Base-by-base conservation (phyloP, 768 basidiomycete species). In the Mycena alexandri region DNA sequence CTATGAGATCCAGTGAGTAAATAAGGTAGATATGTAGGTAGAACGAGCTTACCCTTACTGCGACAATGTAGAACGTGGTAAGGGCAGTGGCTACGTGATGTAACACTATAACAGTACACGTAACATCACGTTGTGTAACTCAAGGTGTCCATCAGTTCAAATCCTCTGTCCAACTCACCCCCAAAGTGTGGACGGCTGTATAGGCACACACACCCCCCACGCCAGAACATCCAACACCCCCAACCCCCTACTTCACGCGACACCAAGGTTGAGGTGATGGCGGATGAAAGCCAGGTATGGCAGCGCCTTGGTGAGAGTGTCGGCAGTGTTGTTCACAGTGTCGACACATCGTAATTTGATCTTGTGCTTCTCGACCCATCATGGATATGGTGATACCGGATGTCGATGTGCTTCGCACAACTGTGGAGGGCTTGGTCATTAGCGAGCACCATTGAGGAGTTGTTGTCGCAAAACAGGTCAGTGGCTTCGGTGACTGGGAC, bases 391-490 rank as follows among this genome's bases (percentile, higher is more conserved):
- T 82, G 78, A 53, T 78, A 74, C 0, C 71, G 67, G 34, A 77
- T 71, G 34, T 77, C 75, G 56, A 80, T 77, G 63, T 80, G 79
- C 57, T 79, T 80, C 16, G 74, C 70, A 12, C 74, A 63, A 10
- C 67, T 43, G 16, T 41, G 38, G 38, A 41, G 38, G 16, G 38
- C 8, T 16, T 41, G 38, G 38, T 44, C 43, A 19, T 44, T 44
- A 5, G 43, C 43, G 16, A 44, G 43, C 6, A 44, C 16, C 14
- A 44, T 44, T 6, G 43, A 13, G 16, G 43, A 44, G 16, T 44
- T 44, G 43, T 44, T 44, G n/a, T 44, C 43, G 43, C 43, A 44
- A 17, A 44, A 44, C 5, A 44, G 7, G 16, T 13, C 5, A 16
- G 43, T 44, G 9, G 43, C 9, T 9, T 13, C 14, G 43, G 14